Evolutionary conservation across 352 stramenopile species (phyloP), one percentile per base, ranked within the genome.

Genomic region (Phytophthora niederhauseri): DNA sequence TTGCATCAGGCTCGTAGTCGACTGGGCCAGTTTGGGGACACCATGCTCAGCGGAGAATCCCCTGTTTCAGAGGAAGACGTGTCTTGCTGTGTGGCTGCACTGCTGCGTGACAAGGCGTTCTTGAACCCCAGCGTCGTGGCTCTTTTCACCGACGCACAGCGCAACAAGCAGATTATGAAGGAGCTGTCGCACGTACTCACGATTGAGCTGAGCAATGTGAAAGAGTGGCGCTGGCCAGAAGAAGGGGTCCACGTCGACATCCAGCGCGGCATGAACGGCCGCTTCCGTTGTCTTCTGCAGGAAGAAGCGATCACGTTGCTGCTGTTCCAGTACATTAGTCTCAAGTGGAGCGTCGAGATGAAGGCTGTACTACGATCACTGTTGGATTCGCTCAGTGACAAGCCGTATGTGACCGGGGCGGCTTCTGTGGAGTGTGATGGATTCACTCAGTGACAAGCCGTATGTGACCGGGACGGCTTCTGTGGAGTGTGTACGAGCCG

Each of bases 141-240:
- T 22, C 70, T 86, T 46, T 73, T 86, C 22, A 61, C 46, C 14
- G 73, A 84, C 55, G 74, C 75, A 19, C 59, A 70, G 30, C 41
- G 68, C 41, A 82, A 76, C 61, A 50, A 63, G 6, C 34, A 69
- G 36, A 77, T 81, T 46, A 71, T 84, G 28, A 64, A 70, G 22
- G 76, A 86, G 61, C 68, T 84, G 28, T 69, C 76, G 0, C 65
- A 84, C 26, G 78, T 86, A 24, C 64, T 86, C 26, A 86, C 76
- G 14, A 86, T 86, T 38, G 67, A 86, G 55, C 26, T 86, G 26
- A 77, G 73, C 60, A 84, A 86, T 52, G 43, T 82, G 38, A 51
- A 36, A 3, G 78, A 84, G 30, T 86, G 81, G 68, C 43, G 22
- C 24, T 86, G 78, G 76, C 63, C 73, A 6, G 57, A 60, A 26